Percentiles rank a stretch among this genome's conserved stretches.
Evolutionary conservation across 2,329 filamentous ascomycete genomes (phyloP).

Genomic region (Drechslera avenae): DNA sequence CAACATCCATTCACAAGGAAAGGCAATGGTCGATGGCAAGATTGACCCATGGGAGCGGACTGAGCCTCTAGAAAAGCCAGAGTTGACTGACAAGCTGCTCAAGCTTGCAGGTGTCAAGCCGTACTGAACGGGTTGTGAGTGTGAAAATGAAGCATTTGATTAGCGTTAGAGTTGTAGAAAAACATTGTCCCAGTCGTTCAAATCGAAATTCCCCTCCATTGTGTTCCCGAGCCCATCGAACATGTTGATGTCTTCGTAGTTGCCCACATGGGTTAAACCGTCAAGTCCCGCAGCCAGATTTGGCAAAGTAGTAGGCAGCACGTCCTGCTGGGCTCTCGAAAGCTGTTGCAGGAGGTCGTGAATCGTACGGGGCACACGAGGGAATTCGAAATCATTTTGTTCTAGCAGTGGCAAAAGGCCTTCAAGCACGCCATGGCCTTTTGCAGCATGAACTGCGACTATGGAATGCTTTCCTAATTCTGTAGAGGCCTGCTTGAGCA

Average conservation of each 20-base stretch:
- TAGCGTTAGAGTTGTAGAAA: conserved; percentile 5
- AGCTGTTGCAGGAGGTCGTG: conserved; percentile 15
- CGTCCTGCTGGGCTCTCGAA: background rate
- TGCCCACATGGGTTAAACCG: background rate
- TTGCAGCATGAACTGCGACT: conserved; percentile 15
- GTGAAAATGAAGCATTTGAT: background rate
- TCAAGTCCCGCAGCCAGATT: background rate
- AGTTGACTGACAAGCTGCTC: conserved; percentile 22
- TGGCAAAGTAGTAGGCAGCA: background rate
- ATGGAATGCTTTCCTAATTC: conserved; percentile 13
- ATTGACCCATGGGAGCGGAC: conserved; percentile 17
- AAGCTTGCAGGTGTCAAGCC: conserved; percentile 21
- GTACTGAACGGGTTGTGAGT: conserved; percentile 3
- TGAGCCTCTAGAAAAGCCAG: conserved; percentile 26
- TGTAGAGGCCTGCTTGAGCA: conserved; percentile 6
- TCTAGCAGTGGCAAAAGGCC: conserved; percentile 7
- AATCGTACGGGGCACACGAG: conserved; percentile 6
- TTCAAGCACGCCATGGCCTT: conserved; percentile 12
- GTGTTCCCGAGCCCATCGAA: conserved; percentile 1
- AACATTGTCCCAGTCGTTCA: conserved; percentile 9
- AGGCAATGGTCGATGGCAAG: conserved; percentile 16
- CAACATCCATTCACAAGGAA: conserved; percentile 20
- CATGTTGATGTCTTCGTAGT: conserved; percentile 2
- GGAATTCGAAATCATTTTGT: conserved; percentile 5
- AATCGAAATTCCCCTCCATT: background rate